These are phyloP conservation scores for Babesia divergens DNA, from an alignment of 169 alveolate species.

Conservation along the genomic window DNA sequence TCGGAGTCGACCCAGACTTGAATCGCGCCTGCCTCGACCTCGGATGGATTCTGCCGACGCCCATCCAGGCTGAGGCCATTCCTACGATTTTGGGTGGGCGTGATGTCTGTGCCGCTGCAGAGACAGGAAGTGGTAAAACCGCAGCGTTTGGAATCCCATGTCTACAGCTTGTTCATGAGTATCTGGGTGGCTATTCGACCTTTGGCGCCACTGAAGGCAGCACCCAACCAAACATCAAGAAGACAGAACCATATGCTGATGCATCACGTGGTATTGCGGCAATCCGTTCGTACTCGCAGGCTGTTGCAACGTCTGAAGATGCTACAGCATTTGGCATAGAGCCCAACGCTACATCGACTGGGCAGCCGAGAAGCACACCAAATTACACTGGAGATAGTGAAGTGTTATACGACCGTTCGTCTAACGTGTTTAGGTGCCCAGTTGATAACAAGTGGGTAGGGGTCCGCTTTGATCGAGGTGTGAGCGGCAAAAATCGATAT, in stretches of 20 bases:
- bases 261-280: neutral
- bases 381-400: neutral
- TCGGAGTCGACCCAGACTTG: slow-evolving; percentile 93
- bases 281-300: neutral
- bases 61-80: slow-evolving; percentile 90
- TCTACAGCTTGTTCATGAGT: slow-evolving; percentile 75
- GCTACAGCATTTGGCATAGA: neutral
- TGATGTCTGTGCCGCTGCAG: slow-evolving; percentile 97
- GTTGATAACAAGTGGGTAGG: slow-evolving; percentile 3
- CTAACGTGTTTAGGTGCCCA: neutral
- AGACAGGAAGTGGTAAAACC: slow-evolving; percentile 93
- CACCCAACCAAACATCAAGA: neutral
- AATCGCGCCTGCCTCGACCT: slow-evolving; percentile 86
- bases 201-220: too few relatives aligned
- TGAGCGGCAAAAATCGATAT: neutral
- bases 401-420: neutral
- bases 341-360: neutral
- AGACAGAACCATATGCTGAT: too few relatives aligned
- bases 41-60: slow-evolving; percentile 91
- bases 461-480: neutral
- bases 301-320: neutral
- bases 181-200: neutral
- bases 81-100: slow-evolving; percentile 90
- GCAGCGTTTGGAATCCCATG: slow-evolving; percentile 95
- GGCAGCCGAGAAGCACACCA: neutral